Evolutionary conservation across 108 stramenopile genomes (phyloP), one percentile per base, ranked within the genome.

Genomic region (Nitzschia sp.): DNA sequence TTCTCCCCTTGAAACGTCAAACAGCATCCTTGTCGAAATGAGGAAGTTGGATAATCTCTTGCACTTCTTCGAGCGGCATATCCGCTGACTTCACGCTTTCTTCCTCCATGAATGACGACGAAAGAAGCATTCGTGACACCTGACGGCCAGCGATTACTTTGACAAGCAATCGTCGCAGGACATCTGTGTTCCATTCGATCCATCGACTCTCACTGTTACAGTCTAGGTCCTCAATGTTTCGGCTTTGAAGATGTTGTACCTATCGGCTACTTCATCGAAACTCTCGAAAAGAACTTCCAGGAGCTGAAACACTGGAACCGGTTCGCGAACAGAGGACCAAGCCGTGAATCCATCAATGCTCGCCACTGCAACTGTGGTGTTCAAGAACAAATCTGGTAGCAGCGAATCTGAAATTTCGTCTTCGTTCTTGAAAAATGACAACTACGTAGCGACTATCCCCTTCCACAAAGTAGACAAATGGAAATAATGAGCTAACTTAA

Each of bases 101-200:
- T 10, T 12, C 43, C 9, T 43, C 12, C 43, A 12, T 9, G n/a
- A 7, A 9, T 21, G 22, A 10, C 26, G 8, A 21, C 8, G 7
- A 7, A 12, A 10, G 10, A 10, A 20, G 12, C 43, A 5, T 25
- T 24, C 46, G 29, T 25, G 46, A 19, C 3, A 3, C 3, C 46
- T 50, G 44, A 2, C 26, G 11, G 6, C 43, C 7, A 8, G 63
- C 63, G 3, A 46, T 6, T 50, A 63, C 46, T 22, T 63, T 25
- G 12, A 50, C 50, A 2, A 63, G 48, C 5, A 63, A 2, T 17
- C 14, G 21, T 14, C 11, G 21, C 2, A 63, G 24, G 1, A 8
- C 3, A 3, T 46, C 48, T 17, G 46, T 50, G 46, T 63, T 63
- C 63, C 63, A 63, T 50, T 46, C 7, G 24, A 63, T 48, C 63